Conservation (phyloP, 192 early-diverging fungal species). For the Obelidium mucronatum region DNA sequence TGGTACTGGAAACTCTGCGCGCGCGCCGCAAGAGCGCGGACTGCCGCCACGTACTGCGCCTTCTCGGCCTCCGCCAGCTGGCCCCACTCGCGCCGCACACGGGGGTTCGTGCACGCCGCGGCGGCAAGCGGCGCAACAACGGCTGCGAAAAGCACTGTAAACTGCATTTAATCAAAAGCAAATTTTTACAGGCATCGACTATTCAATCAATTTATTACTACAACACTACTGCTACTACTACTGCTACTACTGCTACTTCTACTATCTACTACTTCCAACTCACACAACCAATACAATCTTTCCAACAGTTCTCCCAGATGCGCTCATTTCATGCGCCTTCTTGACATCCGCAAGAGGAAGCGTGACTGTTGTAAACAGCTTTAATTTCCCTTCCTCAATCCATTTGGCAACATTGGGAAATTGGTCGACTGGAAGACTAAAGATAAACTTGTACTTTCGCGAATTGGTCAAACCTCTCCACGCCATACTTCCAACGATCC, state of each 20-base stretch:
- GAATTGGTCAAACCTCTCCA: constrained; percentile 4
- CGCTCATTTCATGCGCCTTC: constrained; percentile 33
- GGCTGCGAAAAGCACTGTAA: too few relatives aligned
- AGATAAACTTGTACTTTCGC: constrained; percentile 25
- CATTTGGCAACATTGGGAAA: constrained; percentile 31
- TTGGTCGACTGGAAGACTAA: constrained; percentile 3
- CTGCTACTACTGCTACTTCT: too few relatives aligned
- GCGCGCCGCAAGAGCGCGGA: constrained; percentile 11
- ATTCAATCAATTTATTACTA: too few relatives aligned
- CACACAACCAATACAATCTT: constrained; percentile 36
- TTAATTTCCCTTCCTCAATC: constrained; percentile 25
- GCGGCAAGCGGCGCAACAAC: too few relatives aligned
- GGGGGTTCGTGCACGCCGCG: constrained; percentile 16
- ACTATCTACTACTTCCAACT: too few relatives aligned
- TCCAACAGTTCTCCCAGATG: constrained; percentile 27
- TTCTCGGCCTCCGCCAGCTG: constrained; percentile 16
- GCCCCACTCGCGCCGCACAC: constrained; percentile 22
- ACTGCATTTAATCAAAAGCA: too few relatives aligned
- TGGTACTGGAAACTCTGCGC: background rate
- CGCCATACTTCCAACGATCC: constrained; percentile 4
- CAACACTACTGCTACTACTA: too few relatives aligned
- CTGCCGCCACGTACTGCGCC: constrained; percentile 3
- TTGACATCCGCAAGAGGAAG: constrained; percentile 26
- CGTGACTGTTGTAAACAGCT: background rate
- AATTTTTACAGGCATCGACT: too few relatives aligned